Conservation (phyloP, 1,139 yeast species). For the Protomyces inundatus region DNA sequence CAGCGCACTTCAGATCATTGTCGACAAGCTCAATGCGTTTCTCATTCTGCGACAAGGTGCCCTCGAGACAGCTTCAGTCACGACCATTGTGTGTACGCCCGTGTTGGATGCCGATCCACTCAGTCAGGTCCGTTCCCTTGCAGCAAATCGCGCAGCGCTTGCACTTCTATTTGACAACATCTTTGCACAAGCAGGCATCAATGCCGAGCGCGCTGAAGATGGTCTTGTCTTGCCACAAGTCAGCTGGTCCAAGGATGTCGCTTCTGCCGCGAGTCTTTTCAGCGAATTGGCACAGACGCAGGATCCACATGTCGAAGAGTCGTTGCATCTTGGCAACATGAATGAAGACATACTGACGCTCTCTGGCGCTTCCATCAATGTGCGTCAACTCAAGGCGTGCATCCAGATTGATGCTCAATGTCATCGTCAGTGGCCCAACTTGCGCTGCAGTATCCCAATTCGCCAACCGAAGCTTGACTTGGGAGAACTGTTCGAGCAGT, state of each 20-base stretch:
- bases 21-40: background rate
- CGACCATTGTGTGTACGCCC: background rate
- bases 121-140: background rate
- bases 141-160: background rate
- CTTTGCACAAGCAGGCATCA: background rate
- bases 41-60: background rate
- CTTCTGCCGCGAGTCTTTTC: background rate
- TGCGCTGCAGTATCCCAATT: background rate
- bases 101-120: background rate
- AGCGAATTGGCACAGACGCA: background rate
- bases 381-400: background rate
- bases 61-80: background rate
- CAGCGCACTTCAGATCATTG: background rate
- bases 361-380: background rate
- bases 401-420: background rate
- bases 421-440: background rate
- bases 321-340: background rate
- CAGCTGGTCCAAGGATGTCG: background rate
- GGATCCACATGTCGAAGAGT: background rate
- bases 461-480: background rate
- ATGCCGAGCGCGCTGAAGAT: background rate
- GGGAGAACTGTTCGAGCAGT: background rate
- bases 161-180: background rate
- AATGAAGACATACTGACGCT: background rate
- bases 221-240: background rate